These are phyloP conservation scores for Apiospora koreana DNA, from an alignment of 2,329 filamentous ascomycete species.

Conservation along the genomic window DNA sequence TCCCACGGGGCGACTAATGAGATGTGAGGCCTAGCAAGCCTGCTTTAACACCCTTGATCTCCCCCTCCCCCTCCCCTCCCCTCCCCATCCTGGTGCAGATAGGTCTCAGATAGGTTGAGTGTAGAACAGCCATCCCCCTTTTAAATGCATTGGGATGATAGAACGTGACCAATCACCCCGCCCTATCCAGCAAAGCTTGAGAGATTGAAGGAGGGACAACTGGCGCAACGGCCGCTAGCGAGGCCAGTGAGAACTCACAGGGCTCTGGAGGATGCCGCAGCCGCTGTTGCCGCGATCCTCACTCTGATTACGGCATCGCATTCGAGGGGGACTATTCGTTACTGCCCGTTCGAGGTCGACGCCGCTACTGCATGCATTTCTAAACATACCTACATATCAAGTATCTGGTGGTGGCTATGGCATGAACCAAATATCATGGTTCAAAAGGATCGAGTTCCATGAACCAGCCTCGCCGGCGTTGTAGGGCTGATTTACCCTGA, in stretches of 20 bases:
- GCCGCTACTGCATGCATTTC: background rate
- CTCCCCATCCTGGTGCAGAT: background rate
- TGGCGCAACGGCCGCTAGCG: background rate
- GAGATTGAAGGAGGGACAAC: slow-evolving; percentile 4
- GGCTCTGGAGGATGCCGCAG: background rate
- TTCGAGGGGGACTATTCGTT: background rate
- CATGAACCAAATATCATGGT: background rate
- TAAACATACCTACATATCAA: background rate
- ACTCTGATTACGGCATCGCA: background rate
- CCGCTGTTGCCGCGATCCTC: background rate
- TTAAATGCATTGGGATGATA: background rate
- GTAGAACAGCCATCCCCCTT: background rate
- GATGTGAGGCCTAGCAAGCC: background rate
- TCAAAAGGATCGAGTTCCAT: background rate
- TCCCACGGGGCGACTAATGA: background rate
- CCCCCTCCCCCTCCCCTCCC: too few species aligned
- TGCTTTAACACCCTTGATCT: background rate
- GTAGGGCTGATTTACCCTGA: background rate
- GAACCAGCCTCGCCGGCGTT: background rate
- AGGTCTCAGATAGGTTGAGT: background rate
- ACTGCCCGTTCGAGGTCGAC: background rate
- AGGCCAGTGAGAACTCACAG: background rate
- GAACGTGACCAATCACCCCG: background rate
- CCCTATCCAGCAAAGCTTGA: background rate
- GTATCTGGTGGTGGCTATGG: background rate